phyloP scores from a whole-genome alignment of 441 rosid species.

The Jatropha podagrica region DNA sequence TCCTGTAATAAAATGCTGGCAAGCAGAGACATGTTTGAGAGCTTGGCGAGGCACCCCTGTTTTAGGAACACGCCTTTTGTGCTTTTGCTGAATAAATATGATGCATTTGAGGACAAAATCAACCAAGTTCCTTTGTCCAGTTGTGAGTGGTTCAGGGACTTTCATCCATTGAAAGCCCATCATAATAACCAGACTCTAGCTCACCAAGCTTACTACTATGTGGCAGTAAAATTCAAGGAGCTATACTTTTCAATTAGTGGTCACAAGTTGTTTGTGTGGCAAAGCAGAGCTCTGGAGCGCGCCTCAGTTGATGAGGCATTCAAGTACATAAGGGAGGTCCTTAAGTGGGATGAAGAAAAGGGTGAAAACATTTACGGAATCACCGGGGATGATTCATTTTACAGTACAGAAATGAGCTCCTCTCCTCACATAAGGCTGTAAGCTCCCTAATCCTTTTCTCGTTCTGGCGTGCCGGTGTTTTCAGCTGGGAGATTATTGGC shows the following conservation, averaged over 20 bases:
- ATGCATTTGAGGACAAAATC: constrained; percentile 75
- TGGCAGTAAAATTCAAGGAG: constrained; percentile 89
- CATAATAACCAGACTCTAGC: constrained; percentile 64
- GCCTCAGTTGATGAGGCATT: constrained; percentile 73
- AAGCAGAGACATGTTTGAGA: constrained; percentile 77
- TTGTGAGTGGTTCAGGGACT: constrained; percentile 86
- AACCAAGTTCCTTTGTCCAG: constrained; percentile 48
- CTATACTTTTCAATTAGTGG: constrained; percentile 63
- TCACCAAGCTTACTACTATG: constrained; percentile 84
- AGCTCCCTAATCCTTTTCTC: neutral
- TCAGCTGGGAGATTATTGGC: neutral
- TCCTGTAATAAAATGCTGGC: constrained; percentile 75
- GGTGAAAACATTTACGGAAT: constrained; percentile 50
- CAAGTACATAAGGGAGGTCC: constrained; percentile 79
- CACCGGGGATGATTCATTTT: constrained; percentile 70
- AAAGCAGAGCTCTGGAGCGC: constrained; percentile 69
- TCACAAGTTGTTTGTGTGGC: constrained; percentile 78
- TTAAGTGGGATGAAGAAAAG: constrained; percentile 84
- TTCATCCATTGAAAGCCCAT: constrained; percentile 59
- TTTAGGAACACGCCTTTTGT: constrained; percentile 73
- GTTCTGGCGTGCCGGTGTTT: neutral
- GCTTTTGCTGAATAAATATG: constrained; percentile 83
- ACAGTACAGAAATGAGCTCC: constrained; percentile 49
- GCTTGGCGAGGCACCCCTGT: constrained; percentile 71
- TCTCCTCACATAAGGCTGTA: constrained; percentile 42